phyloP scores from a whole-genome alignment of 352 stramenopile species.

The Peronospora tabacina region DNA sequence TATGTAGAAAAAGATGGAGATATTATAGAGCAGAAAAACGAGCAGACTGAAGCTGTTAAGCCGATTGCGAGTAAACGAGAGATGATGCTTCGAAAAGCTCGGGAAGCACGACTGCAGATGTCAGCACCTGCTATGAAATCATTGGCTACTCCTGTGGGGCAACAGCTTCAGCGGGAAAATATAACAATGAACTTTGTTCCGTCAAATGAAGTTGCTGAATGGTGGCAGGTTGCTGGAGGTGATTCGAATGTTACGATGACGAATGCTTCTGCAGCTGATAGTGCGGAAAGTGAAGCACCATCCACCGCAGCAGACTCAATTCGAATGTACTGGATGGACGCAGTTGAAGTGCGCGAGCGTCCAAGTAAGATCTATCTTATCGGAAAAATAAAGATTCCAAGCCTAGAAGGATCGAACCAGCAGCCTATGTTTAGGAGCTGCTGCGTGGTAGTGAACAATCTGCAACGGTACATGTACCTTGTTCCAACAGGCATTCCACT shows the following conservation, averaged over 20 bases:
- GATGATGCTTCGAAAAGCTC: slow-evolving; percentile 60
- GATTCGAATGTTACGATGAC: slow-evolving; percentile 17
- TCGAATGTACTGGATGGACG: slow-evolving; percentile 97
- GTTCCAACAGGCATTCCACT: slow-evolving; percentile 45
- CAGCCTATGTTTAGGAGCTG: slow-evolving; percentile 86
- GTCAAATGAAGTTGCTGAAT: slow-evolving; percentile 83
- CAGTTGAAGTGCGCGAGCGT: slow-evolving; percentile 89
- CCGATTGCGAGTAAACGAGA: slow-evolving; percentile 65
- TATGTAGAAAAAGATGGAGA: slow-evolving; percentile 2
- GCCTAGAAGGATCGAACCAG: slow-evolving; percentile 22
- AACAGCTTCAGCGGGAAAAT: slow-evolving; percentile 17
- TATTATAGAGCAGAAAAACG: slow-evolving; percentile 8
- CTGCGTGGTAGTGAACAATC: slow-evolving; percentile 93
- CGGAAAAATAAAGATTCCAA: slow-evolving; percentile 87
- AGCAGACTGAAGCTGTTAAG: slow-evolving; percentile 2
- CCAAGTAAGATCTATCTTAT: slow-evolving; percentile 96
- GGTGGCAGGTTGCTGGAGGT: slow-evolving; percentile 54
- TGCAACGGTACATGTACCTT: slow-evolving; percentile 95
- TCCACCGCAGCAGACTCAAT: slow-evolving; percentile 58
- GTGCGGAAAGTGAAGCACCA: slow-evolving; percentile 28
- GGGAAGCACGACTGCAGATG: slow-evolving; percentile 48
- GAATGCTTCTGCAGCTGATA: slow-evolving; percentile 19
- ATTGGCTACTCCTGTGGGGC: slow-evolving; percentile 35
- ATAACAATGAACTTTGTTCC: slow-evolving; percentile 41
- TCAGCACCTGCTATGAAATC: slow-evolving; percentile 52